Evolutionary conservation across 1,284 basidiomycete genomes (phyloP), one percentile per base, ranked within the genome.

Genomic region (Phellinidium pouzarii): DNA sequence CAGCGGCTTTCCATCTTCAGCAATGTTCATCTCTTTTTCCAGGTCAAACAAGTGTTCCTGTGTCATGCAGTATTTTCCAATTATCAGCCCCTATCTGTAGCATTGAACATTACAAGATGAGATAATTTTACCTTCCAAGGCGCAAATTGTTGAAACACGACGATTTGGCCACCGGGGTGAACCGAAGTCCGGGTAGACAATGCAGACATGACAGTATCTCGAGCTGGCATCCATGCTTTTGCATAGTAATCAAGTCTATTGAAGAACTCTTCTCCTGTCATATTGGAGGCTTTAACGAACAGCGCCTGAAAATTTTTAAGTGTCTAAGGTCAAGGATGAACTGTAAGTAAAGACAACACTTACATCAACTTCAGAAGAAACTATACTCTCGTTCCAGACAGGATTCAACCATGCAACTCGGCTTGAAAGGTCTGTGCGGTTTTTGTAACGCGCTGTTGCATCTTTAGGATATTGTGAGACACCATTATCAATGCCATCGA

Each of bases 401-500:
- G 93, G 90, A 68, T 97, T 97, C 48, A 96, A 74, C 62, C 77
- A 74, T 25, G 78, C 79, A 25, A 97, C 87, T 54, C 94, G 83
- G 58, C 80, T 82, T 17, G 86, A 87, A 12, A 97, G 71, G 68
- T 94, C 90, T 17, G 93, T 94, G 51, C 81, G 74, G 60, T 72
- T 81, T 59, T 77, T 76, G 71, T 96, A 97, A 54, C 72, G 76
- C 14, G 87, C 78, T 55, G 79, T 71, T 37, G 83, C 64, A 48
- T 83, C 78, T 4, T 65, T 70, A 8, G 76, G 75, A 65, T 87
- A 91, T 62, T 91, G 87, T 8, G 82, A 78, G 60, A 97, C 79
- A n/a, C 94, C 94, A 64, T 97, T 97, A 73, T 99, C 95, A 65
- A 94, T 89, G 6, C 81, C 95, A 69, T 99, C 95, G 60, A 99